A percentile compares a stretch with the other conserved stretches of the same genome.
Evolutionary conservation across 2,329 filamentous ascomycete species (phyloP).

Genomic region (Dactylonectria macrodidyma): DNA sequence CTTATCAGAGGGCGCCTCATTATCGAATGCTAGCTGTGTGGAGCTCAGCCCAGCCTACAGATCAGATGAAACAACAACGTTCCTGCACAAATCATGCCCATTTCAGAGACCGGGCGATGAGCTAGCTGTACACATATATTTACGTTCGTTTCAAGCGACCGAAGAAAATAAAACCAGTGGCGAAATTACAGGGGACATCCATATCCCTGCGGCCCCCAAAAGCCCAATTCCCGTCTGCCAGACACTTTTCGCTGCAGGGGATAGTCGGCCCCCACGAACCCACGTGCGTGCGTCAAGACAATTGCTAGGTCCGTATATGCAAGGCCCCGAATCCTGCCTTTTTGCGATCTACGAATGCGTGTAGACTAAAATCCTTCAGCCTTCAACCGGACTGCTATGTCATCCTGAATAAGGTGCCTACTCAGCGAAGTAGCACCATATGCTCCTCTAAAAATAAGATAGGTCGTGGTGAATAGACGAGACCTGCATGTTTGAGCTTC

Average conservation of each 20-base stretch:
- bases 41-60: neutral
- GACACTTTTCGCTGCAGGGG: neutral
- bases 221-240: neutral
- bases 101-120: neutral
- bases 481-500: neutral
- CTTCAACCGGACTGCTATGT: neutral
- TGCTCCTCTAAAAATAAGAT: neutral
- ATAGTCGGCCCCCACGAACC: neutral
- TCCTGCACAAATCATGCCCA: neutral
- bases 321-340: neutral
- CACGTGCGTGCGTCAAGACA: neutral
- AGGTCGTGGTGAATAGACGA: neutral
- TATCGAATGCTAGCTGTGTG: neutral
- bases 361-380: neutral
- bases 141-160: neutral
- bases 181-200: neutral
- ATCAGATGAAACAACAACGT: neutral
- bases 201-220: neutral
- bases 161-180: neutral
- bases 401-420: slow-evolving; percentile 2
- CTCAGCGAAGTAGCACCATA: neutral
- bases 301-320: neutral
- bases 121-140: neutral
- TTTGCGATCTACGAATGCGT: too few species aligned
- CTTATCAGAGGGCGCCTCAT: too few species aligned